Evolutionary conservation across 306 rosid species (phyloP), one percentile per base, ranked within the genome.

Genomic region (Coriaria nepalensis): DNA sequence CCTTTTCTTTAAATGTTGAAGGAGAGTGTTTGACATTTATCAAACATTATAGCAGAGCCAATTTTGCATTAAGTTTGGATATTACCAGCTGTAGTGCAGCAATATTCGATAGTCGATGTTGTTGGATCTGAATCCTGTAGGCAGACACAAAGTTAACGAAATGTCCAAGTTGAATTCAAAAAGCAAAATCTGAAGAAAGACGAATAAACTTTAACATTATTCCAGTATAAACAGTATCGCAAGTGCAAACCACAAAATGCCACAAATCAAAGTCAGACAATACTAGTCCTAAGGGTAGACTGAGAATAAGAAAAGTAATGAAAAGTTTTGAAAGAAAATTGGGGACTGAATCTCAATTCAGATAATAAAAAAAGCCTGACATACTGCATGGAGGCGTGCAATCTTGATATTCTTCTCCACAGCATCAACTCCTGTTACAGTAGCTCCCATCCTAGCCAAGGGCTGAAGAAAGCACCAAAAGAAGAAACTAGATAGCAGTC

Each of bases 61-160:
- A n/a, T n/a, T n/a, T n/a, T n/a, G n/a, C n/a, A n/a, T n/a, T n/a
- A n/a, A n/a, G n/a, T 64, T 61, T 50, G 47, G 56, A 65, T 70
- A 13, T 37, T 80, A 88, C 97, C 97, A 33, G 95, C 95, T 55
- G 97, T 84, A 51, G 87, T 74, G 75, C 93, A 84, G 55, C 87
- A 60, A 57, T 74, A 88, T 47, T 84, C 93, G 53, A 84, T 74
- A 36, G 53, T 66, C 12, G 97, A 81, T 39, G 95, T 84, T 57
- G 60, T 11, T 15, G 95, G 90, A 78, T 84, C 97, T 80, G 60
- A 66, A 65, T 68, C 90, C 97, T 88, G 75, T 40, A 12, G 35
- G 7, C 49, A 37, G 5, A 45, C 6, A 44, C 35, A 34, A 44
- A 42, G 12, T 8, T 13, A 11, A 10, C 6, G 2, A 43, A 43